Percentiles rank a stretch among this genome's conserved stretches.
These are phyloP conservation scores for Phytophthora multivora DNA, from an alignment of 352 stramenopile species.

Conservation along the genomic window DNA sequence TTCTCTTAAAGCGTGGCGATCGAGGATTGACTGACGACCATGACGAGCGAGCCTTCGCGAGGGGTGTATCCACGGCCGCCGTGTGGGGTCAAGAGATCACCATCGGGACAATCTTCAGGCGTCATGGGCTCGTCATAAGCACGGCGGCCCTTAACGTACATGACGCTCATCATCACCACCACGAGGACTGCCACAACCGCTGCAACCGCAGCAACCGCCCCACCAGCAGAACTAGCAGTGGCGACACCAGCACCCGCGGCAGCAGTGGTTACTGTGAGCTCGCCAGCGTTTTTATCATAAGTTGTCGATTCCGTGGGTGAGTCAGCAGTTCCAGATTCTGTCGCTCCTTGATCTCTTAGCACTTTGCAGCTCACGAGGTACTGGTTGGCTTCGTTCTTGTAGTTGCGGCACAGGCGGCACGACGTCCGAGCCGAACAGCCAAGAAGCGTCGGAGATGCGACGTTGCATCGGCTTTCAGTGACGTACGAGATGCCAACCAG, in stretches of 20 bases:
- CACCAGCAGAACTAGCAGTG: too few species aligned
- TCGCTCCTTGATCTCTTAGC: constrained; percentile 29
- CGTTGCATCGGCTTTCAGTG: constrained; percentile 44
- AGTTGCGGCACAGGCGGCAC: constrained; percentile 58
- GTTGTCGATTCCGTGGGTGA: neutral
- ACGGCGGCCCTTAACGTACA: constrained; percentile 31
- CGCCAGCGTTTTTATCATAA: constrained; percentile 2
- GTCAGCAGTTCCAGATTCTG: constrained; percentile 7
- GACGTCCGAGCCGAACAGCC: constrained; percentile 51
- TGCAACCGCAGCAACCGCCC: constrained; percentile 5
- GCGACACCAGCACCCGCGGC: neutral
- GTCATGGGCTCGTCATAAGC: constrained; percentile 28
- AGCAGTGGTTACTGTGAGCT: constrained; percentile 8
- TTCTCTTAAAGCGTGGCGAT: constrained; percentile 37
- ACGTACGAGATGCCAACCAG: constrained; percentile 53
- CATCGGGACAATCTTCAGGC: constrained; percentile 12
- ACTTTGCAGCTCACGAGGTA: constrained; percentile 63
- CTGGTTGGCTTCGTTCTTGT: constrained; percentile 68
- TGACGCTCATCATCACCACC: constrained; percentile 34
- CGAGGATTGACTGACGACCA: constrained; percentile 40
- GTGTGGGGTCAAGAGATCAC: constrained; percentile 21
- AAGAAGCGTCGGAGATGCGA: constrained; percentile 24
- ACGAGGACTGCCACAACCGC: constrained; percentile 28
- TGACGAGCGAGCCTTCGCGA: constrained; percentile 33
- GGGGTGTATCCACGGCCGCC: constrained; percentile 27